These are phyloP conservation scores for Monascus purpureus DNA, from an alignment of 495 filamentous ascomycete species.

Conservation along the genomic window DNA sequence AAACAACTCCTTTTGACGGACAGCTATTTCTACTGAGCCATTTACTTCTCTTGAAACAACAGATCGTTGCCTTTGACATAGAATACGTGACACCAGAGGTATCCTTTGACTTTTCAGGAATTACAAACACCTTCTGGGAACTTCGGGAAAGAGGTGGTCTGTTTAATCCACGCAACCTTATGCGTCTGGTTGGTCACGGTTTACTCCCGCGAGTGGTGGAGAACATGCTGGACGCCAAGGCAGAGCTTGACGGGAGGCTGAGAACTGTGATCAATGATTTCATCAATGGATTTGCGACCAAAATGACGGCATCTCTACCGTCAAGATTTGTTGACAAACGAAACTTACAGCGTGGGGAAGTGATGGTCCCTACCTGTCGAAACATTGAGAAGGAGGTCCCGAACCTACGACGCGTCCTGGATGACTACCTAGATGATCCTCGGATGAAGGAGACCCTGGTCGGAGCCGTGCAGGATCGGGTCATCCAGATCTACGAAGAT, in stretches of 20 bases:
- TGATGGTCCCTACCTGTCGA: conserved; percentile 25
- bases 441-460: conserved; percentile 50
- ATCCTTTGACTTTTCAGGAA: conserved; percentile 61
- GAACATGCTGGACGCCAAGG: conserved; percentile 63
- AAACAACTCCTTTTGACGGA: conserved; percentile 45
- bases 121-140: conserved; percentile 69
- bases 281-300: conserved; percentile 42
- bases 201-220: conserved; percentile 48
- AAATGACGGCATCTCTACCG: conserved; percentile 40
- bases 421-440: conserved; percentile 44
- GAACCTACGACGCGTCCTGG: conserved; percentile 34
- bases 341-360: conserved; percentile 22
- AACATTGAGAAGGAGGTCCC: conserved; percentile 42
- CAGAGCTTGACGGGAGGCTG: conserved; percentile 67
- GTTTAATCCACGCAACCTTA: conserved; percentile 50
- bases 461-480: conserved; percentile 45
- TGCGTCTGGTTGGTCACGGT: conserved; percentile 43
- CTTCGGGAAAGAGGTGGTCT: conserved; percentile 53
- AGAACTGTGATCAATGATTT: conserved; percentile 70
- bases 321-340: conserved; percentile 27
- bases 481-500: conserved; percentile 44
- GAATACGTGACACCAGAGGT: conserved; percentile 66
- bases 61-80: conserved; percentile 86
- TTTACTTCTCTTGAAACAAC: conserved; percentile 77
- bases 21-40: conserved; percentile 87